Base-by-base conservation (phyloP, 148 eudicot species). In the Dianthus caryophyllus region DNA sequence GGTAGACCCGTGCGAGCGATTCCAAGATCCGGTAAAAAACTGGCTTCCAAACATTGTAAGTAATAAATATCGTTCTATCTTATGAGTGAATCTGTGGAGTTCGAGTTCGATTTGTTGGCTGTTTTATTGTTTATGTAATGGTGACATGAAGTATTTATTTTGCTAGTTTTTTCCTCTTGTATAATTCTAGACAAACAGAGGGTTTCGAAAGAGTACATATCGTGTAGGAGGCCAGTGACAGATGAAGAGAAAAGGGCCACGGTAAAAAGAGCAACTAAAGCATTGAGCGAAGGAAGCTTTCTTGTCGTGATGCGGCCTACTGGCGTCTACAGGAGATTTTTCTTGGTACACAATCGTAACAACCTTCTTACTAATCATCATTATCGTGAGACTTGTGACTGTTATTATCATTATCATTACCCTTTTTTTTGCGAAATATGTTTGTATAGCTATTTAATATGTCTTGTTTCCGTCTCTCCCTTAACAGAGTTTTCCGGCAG, bases 281-380 rank as follows among this genome's bases (percentile, higher is more conserved):
- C 64, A 16, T 10, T 46, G 64, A 65, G 50, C 30, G 74, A 72
- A 48, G 47, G 36, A 24, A 69, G 77, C 70, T 79, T 76, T 59
- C 33, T 69, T 18, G 64, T 26, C 6, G 65, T 76, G n/a, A 65
- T 79, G 79, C 68, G 72, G 25, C 77, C 74, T 22, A 50, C 83
- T 50, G 13, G 47, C 69, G 80, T 79, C 72, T 72, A 76, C 64
- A 72, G n/a, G 57, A 69, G 75, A 18, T 73, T 60, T 70, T 61
- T 60, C 66, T 1, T 70, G 73, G 73, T 70, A 61, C 20, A 15
- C n/a, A 20, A 17, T 14, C 30, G 21, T 56, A 15, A 14, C 26
- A 49, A 71, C 6, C 22, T 39, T n/a, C 56, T n/a, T n/a, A n/a
- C 27, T 55, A 53, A 39, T 43, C 16, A 30, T 52, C n/a, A 30